Percentiles rank a stretch among this genome's conserved stretches.
phyloP scores from a whole-genome alignment of 2,329 filamentous ascomycete genomes.

The Penicillium concentricum region DNA sequence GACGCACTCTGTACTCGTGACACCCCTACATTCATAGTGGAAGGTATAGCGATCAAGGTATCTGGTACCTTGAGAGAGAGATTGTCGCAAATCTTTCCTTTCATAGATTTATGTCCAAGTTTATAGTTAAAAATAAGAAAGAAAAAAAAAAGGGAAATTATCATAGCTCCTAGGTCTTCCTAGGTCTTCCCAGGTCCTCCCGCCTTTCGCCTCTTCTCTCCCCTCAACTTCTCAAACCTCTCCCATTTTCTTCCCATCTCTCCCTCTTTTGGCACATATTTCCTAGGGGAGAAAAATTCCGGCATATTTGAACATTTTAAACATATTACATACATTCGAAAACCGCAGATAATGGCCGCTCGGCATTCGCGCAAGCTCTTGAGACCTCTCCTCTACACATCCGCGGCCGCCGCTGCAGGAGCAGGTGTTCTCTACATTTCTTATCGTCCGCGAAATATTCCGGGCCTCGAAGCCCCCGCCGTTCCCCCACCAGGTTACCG shows the following conservation, averaged over 20 bases:
- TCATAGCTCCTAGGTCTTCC: background rate
- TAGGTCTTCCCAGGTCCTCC: conserved; percentile 1
- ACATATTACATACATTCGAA: background rate
- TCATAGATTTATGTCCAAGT: background rate
- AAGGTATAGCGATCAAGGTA: conserved; percentile 22
- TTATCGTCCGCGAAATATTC: conserved; percentile 64
- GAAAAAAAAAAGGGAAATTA: background rate
- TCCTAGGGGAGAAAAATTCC: background rate
- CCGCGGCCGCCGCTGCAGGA: conserved; percentile 54
- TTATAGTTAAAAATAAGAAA: background rate
- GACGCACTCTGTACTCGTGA: conserved; percentile 18
- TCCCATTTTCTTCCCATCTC: background rate
- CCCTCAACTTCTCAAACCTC: background rate
- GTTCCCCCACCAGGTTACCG: conserved; percentile 64
- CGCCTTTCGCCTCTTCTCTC: background rate
- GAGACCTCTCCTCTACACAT: conserved; percentile 59
- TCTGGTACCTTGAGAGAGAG: background rate
- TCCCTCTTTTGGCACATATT: background rate
- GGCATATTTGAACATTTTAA: background rate
- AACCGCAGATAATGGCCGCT: conserved; percentile 36
- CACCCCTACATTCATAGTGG: conserved; percentile 10
- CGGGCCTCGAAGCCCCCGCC: conserved; percentile 60
- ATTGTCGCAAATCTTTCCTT: conserved; percentile 13
- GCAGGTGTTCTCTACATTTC: conserved; percentile 60
- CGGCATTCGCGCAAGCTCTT: conserved; percentile 51